Base-by-base conservation (phyloP, 768 basidiomycete species). In the Suillus lakei region DNA sequence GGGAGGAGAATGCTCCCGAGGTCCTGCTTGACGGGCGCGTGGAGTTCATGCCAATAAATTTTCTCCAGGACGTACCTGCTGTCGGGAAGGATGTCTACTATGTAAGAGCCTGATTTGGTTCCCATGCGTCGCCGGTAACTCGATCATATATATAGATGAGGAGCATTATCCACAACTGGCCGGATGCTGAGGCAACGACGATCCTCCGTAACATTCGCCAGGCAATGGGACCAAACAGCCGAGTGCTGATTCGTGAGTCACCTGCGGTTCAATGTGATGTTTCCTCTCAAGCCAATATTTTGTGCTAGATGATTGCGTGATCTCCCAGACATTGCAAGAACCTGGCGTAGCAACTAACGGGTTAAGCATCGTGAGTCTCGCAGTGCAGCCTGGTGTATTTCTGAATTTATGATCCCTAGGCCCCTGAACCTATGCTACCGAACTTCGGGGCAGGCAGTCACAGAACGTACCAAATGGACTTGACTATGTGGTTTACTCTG, bases 371-470 rank as follows among this genome's bases (percentile, higher is more conserved):
- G 41, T 61, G 28, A 44, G 60, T 61, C 39, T 43, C 26, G 10
- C 2, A 12, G 23, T 8, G 23, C 34, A n/a, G 9, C 18, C 21
- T 36, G 4, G 9, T 53, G 5, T 30, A 28, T 46, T 26, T 61
- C 6, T 43, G 51, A 65, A 4, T 64, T 63, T 7, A 65, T 60
- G 46, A 68, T 64, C 39, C 48, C 67, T 73, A 71, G 66, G 83
- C 82, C 1, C 84, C 84, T 0, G 78, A 80, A 60, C 85, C 83
- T 0, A 71, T 86, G 59, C 74, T 85, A 4, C 78, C 84, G 5
- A 85, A 84, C 69, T 85, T 80, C 58, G 84, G 83, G 16, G 75
- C 78, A 9, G 84, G 81, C 2, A 75, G 73, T 48, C 71, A 80
- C 39, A 71, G 79, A 7, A 73, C 73, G 38, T 85, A 85, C 65